Conservation (phyloP, 768 basidiomycete genomes). For the Cyclocybe aegerita region DNA sequence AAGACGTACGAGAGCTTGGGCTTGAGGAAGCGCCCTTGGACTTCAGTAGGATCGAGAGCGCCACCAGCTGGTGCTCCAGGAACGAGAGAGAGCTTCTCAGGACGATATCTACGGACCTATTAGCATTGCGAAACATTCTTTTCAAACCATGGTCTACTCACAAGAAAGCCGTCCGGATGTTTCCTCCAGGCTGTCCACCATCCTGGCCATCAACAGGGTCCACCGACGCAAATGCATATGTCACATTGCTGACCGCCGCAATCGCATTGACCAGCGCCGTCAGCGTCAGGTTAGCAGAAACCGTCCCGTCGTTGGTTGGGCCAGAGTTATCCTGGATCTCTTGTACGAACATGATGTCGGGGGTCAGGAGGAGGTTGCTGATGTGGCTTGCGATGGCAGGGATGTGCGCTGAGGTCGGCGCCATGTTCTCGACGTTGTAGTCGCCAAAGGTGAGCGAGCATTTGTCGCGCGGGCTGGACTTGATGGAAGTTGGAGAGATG, state of each 20-base stretch:
- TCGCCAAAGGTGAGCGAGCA: slow-evolving; percentile 56
- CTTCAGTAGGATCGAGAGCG: slow-evolving; percentile 43
- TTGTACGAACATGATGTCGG: slow-evolving; percentile 63
- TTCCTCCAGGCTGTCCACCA: slow-evolving; percentile 62
- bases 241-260: slow-evolving; percentile 36
- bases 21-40: slow-evolving; percentile 26
- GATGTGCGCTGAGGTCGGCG: slow-evolving; percentile 47
- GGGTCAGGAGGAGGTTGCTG: slow-evolving; percentile 42
- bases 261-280: slow-evolving; percentile 49
- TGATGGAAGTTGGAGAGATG: slow-evolving; percentile 39
- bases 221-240: slow-evolving; percentile 50
- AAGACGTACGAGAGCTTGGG: slow-evolving; percentile 42
- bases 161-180: slow-evolving; percentile 61
- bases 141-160: slow-evolving; percentile 22
- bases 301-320: slow-evolving; percentile 49
- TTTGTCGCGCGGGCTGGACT: slow-evolving; percentile 27
- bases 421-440: slow-evolving; percentile 65
- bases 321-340: slow-evolving; percentile 65
- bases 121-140: not conserved
- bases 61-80: slow-evolving; percentile 46
- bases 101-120: slow-evolving; percentile 35
- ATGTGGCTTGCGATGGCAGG: slow-evolving; percentile 54
- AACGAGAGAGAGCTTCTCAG: slow-evolving; percentile 48
- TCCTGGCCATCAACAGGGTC: slow-evolving; percentile 53
- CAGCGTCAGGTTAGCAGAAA: slow-evolving; percentile 53